Base-by-base conservation (phyloP, 768 basidiomycete genomes). In the Holtermannia corniformis region DNA sequence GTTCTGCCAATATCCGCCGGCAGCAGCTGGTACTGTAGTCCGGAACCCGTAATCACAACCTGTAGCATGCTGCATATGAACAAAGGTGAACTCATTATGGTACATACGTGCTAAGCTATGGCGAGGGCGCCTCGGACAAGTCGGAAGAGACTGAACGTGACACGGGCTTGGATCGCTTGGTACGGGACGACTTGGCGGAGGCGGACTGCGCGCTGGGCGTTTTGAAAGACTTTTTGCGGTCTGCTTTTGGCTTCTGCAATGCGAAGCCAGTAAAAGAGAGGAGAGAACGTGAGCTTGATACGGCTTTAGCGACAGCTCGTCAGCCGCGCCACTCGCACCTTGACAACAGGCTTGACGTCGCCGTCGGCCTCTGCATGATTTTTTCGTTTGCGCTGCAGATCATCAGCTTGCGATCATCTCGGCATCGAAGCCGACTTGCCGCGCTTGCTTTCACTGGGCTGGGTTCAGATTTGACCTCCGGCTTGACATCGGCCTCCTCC, bases 1-100 rank as follows among this genome's bases (percentile, higher is more conserved):
- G 28, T 87, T 82, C 64, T 97, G 92, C 75, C 80, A 87, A 57
- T 93, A 92, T 73, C 91, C 91, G 16, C 81, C 81, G 7, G 32
- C 32, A 7, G 32, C 32, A 37, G 32, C 32, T 7, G 32, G 32
- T 37, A 37, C 32, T 7, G 32, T 37, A 16, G 32, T 37, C 32
- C 32, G 32, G 7, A 37, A 7, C 10, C 7, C 32, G 32, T 37
- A 37, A 37, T 37, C 10, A 37, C 32, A 37, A n/a, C n/a, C n/a
- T n/a, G n/a, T n/a, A n/a, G n/a, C n/a, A n/a, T n/a, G n/a, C n/a
- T n/a, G n/a, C 16, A 16, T 37, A 37, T 37, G 32, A 37, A 37
- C 32, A 37, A 37, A 7, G 32, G 32, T n/a, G n/a, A n/a, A n/a
- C n/a, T n/a, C n/a, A n/a, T n/a, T n/a, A n/a, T n/a, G n/a, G n/a